Evolutionary conservation across 2,329 filamentous ascomycete genomes (phyloP).

Genomic region (Alternaria gaisen): DNA sequence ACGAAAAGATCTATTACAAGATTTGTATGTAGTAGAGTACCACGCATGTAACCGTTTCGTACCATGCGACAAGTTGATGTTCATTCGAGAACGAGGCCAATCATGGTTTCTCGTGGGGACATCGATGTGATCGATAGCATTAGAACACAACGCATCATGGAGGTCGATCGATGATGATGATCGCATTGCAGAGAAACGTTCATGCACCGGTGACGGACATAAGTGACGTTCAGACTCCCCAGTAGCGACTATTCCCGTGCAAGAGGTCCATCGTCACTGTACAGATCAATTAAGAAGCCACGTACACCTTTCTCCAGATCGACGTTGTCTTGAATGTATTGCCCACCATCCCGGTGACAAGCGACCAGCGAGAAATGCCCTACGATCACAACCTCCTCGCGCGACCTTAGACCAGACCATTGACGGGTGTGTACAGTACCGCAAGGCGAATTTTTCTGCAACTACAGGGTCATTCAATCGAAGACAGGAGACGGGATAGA

Average conservation of each 20-base stretch:
- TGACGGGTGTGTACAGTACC: neutral
- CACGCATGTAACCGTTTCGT: too few species aligned
- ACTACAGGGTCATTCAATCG: slow-evolving; percentile 1
- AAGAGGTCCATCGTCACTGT: neutral
- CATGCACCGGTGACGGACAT: neutral
- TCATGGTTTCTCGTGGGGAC: neutral
- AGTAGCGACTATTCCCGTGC: neutral
- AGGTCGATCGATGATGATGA: neutral
- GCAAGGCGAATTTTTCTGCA: neutral
- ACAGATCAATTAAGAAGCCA: neutral
- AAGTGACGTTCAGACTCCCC: neutral
- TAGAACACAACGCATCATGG: neutral
- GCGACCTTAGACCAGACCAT: neutral
- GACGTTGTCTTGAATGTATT: neutral
- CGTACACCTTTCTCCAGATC: neutral
- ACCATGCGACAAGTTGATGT: neutral
- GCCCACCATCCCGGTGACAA: neutral
- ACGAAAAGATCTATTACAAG: too few species aligned
- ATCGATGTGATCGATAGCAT: neutral
- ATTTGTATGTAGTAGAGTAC: too few species aligned
- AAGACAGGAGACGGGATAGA: neutral
- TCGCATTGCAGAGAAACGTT: neutral
- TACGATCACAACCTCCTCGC: neutral
- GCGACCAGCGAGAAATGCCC: neutral
- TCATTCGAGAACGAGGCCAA: neutral